Evolutionary conservation across 352 stramenopile genomes (phyloP), one percentile per base, ranked within the genome.

Genomic region (Globisporangium ultimum): DNA sequence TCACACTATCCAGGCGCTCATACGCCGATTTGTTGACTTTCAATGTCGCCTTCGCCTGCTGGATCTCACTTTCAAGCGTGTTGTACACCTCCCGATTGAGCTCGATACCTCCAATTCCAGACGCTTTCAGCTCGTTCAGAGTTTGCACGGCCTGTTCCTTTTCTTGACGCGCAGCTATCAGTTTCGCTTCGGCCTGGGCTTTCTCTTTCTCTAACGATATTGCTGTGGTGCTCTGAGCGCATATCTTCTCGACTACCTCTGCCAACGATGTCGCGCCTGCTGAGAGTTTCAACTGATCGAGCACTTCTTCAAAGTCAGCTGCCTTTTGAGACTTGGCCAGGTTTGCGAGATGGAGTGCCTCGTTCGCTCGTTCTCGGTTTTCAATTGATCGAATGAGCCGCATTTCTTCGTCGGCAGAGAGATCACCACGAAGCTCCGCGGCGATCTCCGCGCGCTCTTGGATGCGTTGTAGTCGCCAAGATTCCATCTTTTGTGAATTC

Each of bases 401-500:
- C 22, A 66, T 59, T 61, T 92, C 82, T 56, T 91, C 80, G 4
- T 92, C 81, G 2, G 60, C 76, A 0, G 77, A 89, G 36, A 92
- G 58, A 28, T 93, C 84, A 13, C 84, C 84, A 50, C 84, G 71
- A 36, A 94, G 69, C 46, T 94, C 77, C 3, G 83, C 84, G 0
- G 80, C 83, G 65, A 94, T 86, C 53, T 92, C 84, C 7, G 80
- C 74, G 9, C 84, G 76, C 60, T 94, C 82, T 48, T 89, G 74
- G 7, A 79, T 78, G 3, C 84, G 76, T 54, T 90, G 78, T 5
- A 91, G 59, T 3, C 84, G 65, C 84, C 84, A 94, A 2, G 53
- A 58, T 60, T 94, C 84, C 83, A 94, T 94, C 46, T 86, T 87
- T 47, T 94, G 79, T 3, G 84, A 83, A 59, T 94, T 94, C 53